These are phyloP conservation scores for Inonotus obliquus DNA, from an alignment of 1,284 basidiomycete genomes.

Conservation along the genomic window DNA sequence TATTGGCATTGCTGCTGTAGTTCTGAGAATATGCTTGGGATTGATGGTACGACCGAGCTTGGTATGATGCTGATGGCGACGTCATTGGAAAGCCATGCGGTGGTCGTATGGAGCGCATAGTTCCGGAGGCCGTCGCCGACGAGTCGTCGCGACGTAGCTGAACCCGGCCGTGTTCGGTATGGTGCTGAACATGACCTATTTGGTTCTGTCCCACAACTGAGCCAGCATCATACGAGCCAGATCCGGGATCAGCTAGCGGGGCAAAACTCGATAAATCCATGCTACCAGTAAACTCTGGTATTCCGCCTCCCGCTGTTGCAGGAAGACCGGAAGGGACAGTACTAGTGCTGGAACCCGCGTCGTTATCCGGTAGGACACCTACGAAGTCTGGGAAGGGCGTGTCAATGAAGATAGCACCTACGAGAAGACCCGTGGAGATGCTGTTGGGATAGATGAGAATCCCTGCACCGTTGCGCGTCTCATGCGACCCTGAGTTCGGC, in stretches of 20 bases:
- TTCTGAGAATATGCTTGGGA: not conserved
- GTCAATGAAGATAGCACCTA: slow-evolving; percentile 52
- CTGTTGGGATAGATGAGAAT: slow-evolving; percentile 56
- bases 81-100: not conserved
- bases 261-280: slow-evolving; percentile 1
- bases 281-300: not conserved
- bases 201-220: not conserved
- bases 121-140: not conserved
- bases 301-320: not conserved
- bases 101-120: not conserved
- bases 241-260: slow-evolving; percentile 16
- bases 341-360: not conserved
- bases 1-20: not conserved
- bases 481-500: slow-evolving; percentile 30
- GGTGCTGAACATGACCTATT: too few relatives aligned
- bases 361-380: slow-evolving; percentile 11
- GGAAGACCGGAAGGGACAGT: slow-evolving; percentile 11
- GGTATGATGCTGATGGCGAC: not conserved
- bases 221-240: not conserved
- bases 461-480: slow-evolving; percentile 44
- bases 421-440: slow-evolving; percentile 50
- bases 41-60: not conserved
- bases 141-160: not conserved
- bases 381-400: slow-evolving; percentile 51
- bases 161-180: not conserved